Evolutionary conservation across 306 rosid genomes (phyloP), one percentile per base, ranked within the genome.

Genomic region (Amphicarpaea edgeworthii): DNA sequence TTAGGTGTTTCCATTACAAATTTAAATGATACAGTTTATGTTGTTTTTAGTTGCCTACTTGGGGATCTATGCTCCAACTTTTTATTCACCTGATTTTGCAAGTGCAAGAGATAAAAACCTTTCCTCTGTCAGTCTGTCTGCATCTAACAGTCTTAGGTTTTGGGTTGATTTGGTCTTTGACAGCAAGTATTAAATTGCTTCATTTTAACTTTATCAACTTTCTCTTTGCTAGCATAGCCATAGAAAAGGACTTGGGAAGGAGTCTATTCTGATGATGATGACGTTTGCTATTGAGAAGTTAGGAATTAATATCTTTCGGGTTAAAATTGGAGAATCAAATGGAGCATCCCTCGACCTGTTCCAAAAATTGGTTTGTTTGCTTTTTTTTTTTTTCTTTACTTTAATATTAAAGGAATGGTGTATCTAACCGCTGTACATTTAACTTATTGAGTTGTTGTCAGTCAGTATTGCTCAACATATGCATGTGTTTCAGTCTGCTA

Each of bases 251-350:
- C 87, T 89, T 73, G 97, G 87, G 64, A 92, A 87, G 85, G 97
- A 95, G 70, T 88, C 93, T 43, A 88, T 87, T 75, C 42, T 90
- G 78, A 84, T 95, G 77, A 92, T 95, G 97, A 87, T 92, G 93
- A 91, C 84, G 40, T 92, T 89, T 82, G 96, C 93, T 60, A 70
- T 90, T 68, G 83, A 84, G 83, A 88, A 82, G 49, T 77, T 92
- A 53, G 96, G 85, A 43, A 90, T 92, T 82, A 90, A 70, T 23
- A 49, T 24, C 70, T 90, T 95, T 81, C 88, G 28, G 9, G 93
- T 81, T 40, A 95, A 92, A 89, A 92, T 95, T 75, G 97, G 97
- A 26, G 96, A 95, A 47, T 88, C 90, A 20, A 95, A 95, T 83
- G 88, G 73, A 70, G 83, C 90, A n/a, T 95, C 97, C 58, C 86